phyloP scores from a whole-genome alignment of 2,329 filamentous ascomycete species.

The Aspergillus pseudonomiae region DNA sequence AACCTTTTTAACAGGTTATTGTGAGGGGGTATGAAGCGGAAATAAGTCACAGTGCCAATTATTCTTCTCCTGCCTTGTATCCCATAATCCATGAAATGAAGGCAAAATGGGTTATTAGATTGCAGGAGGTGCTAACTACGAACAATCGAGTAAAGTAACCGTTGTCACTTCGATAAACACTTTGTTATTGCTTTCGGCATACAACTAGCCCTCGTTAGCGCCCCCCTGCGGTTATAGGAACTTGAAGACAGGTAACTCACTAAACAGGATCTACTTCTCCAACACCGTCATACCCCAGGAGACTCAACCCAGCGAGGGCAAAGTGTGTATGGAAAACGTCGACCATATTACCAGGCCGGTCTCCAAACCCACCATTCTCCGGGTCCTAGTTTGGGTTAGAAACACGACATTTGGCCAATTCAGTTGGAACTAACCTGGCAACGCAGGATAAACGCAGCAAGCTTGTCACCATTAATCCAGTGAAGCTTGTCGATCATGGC shows the following conservation, averaged over 20 bases:
- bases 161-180: constrained; percentile 50
- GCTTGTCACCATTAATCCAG: constrained; percentile 86
- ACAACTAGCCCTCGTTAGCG: constrained; percentile 52
- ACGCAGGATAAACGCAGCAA: constrained; percentile 78
- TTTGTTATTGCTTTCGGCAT: constrained; percentile 71
- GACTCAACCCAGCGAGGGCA: constrained; percentile 81
- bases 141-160: constrained; percentile 5
- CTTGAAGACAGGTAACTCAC: constrained; percentile 49
- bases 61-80: constrained; percentile 73
- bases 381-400: constrained; percentile 60
- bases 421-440: constrained; percentile 64
- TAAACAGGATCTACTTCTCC: constrained; percentile 86
- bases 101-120: constrained; percentile 69
- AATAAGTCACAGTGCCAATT: constrained; percentile 45
- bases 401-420: neutral
- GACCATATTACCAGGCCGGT: constrained; percentile 90
- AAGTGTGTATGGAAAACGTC: constrained; percentile 97
- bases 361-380: constrained; percentile 81
- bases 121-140: constrained; percentile 56
- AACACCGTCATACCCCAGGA: constrained; percentile 76
- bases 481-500: constrained; percentile 85
- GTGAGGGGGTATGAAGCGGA: constrained; percentile 43
- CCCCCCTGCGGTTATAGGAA: neutral
- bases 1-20: constrained; percentile 37
- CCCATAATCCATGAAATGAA: constrained; percentile 58